Evolutionary conservation across 805 yeast genomes (phyloP), one percentile per base, ranked within the genome.

Genomic region (Metschnikowia picachoensis): DNA sequence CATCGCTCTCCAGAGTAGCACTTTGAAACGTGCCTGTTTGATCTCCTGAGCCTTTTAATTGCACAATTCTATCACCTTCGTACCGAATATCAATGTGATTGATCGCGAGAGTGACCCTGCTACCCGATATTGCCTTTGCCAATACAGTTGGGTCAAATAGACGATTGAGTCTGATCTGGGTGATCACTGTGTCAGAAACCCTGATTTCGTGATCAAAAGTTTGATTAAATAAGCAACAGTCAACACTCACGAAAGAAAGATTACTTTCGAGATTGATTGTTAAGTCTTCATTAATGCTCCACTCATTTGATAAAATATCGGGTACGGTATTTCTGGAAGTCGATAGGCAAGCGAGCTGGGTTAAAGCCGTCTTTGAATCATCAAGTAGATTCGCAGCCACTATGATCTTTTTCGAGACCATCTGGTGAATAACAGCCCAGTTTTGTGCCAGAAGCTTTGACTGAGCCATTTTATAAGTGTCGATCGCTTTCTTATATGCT

Each of bases 401-500:
- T 14, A 47, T n/a, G 12, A 37, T 15, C 15, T 40, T 42, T 8
- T 29, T 31, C 20, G 44, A 32, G 2, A 46, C 15, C 8, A 53
- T 35, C 28, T 55, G 48, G 14, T 41, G 39, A 25, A 54, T 58
- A 27, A 15, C 27, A 27, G 13, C 30, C 48, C 41, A 42, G 8
- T n/a, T 17, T 16, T 37, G 41, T 8, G 32, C 14, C 28, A 27
- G 28, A 11, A 32, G 35, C 36, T 36, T 37, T 10, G 14, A 4
- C 28, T 40, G 46, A 5, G 43, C 44, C 28, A 20, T 14, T 28
- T 39, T 43, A 48, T 58, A 65, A 41, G 44, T 51, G 12, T 53
- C 50, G 2, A 53, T 50, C 2, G 72, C 67, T 11, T 45, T 46
- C 11, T 43, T 48, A 10, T 41, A 48, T 11, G 58, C 50, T 1